Conservation (phyloP, 1,284 basidiomycete species). For the Heliocybe sulcata region DNA sequence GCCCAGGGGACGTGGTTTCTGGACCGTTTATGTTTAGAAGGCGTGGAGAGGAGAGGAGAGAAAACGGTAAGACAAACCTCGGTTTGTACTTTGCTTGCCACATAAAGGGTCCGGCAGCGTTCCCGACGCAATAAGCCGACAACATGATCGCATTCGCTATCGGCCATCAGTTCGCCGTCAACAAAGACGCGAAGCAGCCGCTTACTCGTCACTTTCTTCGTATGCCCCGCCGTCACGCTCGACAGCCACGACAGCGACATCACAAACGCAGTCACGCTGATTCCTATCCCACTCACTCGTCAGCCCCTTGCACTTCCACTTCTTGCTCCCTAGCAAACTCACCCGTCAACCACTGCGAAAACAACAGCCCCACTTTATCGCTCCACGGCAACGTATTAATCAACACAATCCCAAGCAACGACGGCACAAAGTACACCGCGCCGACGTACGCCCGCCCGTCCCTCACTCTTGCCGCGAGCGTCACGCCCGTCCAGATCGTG, state of each 20-base stretch:
- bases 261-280: conserved; percentile 59
- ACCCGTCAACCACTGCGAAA: conserved; percentile 61
- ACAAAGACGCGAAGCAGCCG: not conserved
- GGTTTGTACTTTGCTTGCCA: conserved; percentile 62
- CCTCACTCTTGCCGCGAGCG: conserved; percentile 43
- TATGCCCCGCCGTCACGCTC: conserved; percentile 64
- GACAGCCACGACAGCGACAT: conserved; percentile 66
- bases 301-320: no score
- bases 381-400: conserved; percentile 58
- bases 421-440: conserved; percentile 56
- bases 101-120: conserved; percentile 66
- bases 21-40: not conserved
- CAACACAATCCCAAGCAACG: conserved; percentile 52
- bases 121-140: conserved; percentile 65
- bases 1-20: conserved; percentile 63
- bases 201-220: conserved; percentile 34
- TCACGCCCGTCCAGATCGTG: conserved; percentile 54
- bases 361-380: conserved; percentile 56
- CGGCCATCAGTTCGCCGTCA: not conserved
- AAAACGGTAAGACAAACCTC: conserved; percentile 30
- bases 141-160: conserved; percentile 58
- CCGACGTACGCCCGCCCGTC: conserved; percentile 60
- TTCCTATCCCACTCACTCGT: conserved; percentile 54
- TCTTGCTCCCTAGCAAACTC: no score
- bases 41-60: not conserved